A percentile compares a stretch with the other conserved stretches of the same genome.
phyloP scores from a whole-genome alignment of 345 rosid species.

The Lepidium aucheri region DNA sequence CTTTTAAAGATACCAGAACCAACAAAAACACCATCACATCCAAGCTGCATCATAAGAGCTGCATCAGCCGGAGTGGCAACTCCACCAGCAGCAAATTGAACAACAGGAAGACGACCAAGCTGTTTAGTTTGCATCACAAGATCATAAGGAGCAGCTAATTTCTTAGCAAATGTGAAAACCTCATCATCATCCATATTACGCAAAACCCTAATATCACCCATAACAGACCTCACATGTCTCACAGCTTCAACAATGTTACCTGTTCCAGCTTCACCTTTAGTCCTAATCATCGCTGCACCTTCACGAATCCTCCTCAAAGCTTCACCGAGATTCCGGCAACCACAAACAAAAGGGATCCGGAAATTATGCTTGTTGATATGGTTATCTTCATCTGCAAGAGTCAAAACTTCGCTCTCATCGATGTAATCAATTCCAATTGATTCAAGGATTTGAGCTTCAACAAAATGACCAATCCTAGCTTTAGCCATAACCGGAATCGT shows the following conservation, averaged over 20 bases:
- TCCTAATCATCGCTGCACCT: constrained; percentile 90
- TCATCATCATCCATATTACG: constrained; percentile 90
- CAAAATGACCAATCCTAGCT: constrained; percentile 75
- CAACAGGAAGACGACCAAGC: constrained; percentile 70
- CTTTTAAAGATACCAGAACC: constrained; percentile 73
- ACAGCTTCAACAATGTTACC: constrained; percentile 83
- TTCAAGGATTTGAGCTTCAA: constrained; percentile 70
- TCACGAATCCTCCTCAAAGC: constrained; percentile 78
- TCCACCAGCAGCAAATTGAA: constrained; percentile 73
- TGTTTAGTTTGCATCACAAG: constrained; percentile 73
- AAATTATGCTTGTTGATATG: constrained; percentile 89
- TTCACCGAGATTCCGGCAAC: constrained; percentile 78
- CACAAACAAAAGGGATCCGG: constrained; percentile 81
- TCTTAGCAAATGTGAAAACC: constrained; percentile 74
- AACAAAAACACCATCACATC: constrained; percentile 70
- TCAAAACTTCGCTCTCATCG: constrained; percentile 84
- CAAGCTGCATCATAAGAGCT: constrained; percentile 79
- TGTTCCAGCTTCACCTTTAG: constrained; percentile 89
- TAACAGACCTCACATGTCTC: constrained; percentile 77
- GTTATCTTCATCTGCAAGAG: constrained; percentile 75
- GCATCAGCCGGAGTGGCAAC: constrained; percentile 80
- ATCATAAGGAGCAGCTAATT: constrained; percentile 60
- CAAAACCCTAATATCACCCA: constrained; percentile 72
- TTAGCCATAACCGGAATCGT: constrained; percentile 86
- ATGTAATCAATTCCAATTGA: constrained; percentile 76